Evolutionary conservation across 1,139 yeast genomes (phyloP).

Genomic region (Zygosaccharomyces pseudobailii): DNA sequence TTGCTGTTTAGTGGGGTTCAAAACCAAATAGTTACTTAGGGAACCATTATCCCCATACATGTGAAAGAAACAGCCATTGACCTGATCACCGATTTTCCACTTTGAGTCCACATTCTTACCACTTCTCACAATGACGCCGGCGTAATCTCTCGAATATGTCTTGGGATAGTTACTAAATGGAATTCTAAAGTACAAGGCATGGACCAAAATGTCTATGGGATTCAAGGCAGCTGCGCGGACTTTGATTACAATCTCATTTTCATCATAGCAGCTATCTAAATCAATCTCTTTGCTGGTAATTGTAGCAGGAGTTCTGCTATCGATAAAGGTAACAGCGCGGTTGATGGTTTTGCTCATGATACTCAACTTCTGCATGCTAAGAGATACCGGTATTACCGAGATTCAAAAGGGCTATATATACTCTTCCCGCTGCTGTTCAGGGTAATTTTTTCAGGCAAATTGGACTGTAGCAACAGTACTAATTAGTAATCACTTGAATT

Average conservation of each 20-base stretch:
- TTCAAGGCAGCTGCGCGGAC: constrained; percentile 31
- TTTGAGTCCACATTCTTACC: constrained; percentile 23
- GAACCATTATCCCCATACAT: constrained; percentile 24
- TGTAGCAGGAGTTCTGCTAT: constrained; percentile 17
- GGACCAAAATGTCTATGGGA: constrained; percentile 26
- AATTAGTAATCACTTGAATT: background rate
- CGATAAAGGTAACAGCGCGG: constrained; percentile 21
- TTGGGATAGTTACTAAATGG: constrained; percentile 16
- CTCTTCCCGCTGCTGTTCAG: background rate
- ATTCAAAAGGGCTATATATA: too few species aligned
- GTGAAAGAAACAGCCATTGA: constrained; percentile 22
- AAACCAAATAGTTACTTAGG: constrained; percentile 23
- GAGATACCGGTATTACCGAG: background rate
- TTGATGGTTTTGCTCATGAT: constrained; percentile 11
- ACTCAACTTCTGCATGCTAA: background rate
- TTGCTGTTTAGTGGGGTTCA: constrained; percentile 23
- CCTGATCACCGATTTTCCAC: constrained; percentile 27
- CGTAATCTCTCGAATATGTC: constrained; percentile 28
- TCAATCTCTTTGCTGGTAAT: constrained; percentile 21
- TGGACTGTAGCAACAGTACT: background rate
- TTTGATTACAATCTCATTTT: constrained; percentile 26
- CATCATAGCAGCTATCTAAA: constrained; percentile 22
- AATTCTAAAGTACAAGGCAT: constrained; percentile 7
- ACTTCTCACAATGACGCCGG: constrained; percentile 27
- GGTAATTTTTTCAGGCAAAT: background rate